These are phyloP conservation scores for Ammopiptanthus mongolicus DNA, from an alignment of 306 rosid genomes.

Conservation along the genomic window DNA sequence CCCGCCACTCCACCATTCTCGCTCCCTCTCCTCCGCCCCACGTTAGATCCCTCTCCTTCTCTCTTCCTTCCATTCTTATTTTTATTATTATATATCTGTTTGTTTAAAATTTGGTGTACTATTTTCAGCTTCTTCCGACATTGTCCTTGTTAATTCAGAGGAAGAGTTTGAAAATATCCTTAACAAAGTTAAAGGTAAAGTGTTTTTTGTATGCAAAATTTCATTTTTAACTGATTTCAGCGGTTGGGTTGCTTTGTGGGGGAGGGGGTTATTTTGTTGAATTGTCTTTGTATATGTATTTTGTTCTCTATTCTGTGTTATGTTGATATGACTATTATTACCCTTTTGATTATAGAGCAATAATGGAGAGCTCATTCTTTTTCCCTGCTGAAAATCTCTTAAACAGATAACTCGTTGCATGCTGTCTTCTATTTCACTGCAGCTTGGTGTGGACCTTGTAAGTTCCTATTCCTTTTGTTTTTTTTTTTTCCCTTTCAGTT, in stretches of 20 bases:
- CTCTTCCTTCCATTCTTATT: background rate
- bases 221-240: background rate
- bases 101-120: background rate
- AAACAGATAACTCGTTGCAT: conserved; percentile 53
- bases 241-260: background rate
- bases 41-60: conserved; percentile 1
- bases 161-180: conserved; percentile 45
- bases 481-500: background rate
- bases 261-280: too few species aligned
- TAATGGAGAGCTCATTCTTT: background rate
- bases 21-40: conserved; percentile 35
- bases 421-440: conserved; percentile 87
- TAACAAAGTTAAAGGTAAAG: conserved; percentile 42
- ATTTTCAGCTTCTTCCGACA: conserved; percentile 53
- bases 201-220: background rate
- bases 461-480: conserved; percentile 38
- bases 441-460: conserved; percentile 92
- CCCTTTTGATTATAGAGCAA: background rate
- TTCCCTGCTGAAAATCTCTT: conserved; percentile 17
- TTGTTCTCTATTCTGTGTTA: background rate
- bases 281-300: background rate
- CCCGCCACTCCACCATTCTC: conserved; percentile 19
- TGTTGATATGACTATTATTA: background rate
- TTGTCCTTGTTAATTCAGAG: conserved; percentile 49
- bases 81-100: too few species aligned